Conservation (phyloP, 2,329 filamentous ascomycete species). For the Alternaria rosae region DNA sequence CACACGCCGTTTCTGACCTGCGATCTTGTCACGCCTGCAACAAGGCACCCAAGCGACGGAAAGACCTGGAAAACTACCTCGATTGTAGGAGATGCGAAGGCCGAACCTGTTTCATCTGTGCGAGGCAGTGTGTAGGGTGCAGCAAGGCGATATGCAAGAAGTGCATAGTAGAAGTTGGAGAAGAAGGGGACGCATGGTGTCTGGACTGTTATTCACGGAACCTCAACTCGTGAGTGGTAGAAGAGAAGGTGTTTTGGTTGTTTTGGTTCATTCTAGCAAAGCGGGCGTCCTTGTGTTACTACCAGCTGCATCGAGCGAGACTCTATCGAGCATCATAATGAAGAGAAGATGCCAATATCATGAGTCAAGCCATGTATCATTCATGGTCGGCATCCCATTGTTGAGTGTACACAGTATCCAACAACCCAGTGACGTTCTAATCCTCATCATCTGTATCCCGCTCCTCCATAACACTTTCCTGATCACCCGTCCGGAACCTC, state of each 20-base stretch:
- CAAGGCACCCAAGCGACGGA: constrained; percentile 69
- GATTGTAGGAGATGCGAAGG: constrained; percentile 68
- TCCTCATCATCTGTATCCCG: constrained; percentile 20
- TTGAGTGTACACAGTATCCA: background rate
- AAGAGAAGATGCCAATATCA: background rate
- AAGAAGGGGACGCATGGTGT: constrained; percentile 71
- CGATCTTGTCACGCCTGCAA: constrained; percentile 72
- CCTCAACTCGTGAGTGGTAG: constrained; percentile 24
- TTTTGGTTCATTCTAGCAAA: background rate
- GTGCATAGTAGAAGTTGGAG: constrained; percentile 71
- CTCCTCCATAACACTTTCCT: constrained; percentile 16
- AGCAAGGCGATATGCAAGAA: constrained; percentile 68
- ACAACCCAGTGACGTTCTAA: background rate
- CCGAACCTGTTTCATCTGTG: constrained; percentile 73
- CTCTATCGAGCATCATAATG: background rate
- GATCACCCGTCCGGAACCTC: constrained; percentile 11
- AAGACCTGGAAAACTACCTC: constrained; percentile 71
- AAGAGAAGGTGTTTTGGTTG: background rate
- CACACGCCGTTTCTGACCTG: constrained; percentile 29
- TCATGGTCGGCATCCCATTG: background rate
- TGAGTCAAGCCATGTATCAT: background rate
- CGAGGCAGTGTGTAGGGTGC: constrained; percentile 64
- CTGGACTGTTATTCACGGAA: constrained; percentile 61
- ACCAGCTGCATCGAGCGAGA: background rate
- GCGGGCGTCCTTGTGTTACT: constrained; percentile 6